Evolutionary conservation across 495 filamentous ascomycete genomes (phyloP).

Genomic region (Sphaerosporella brunnea): DNA sequence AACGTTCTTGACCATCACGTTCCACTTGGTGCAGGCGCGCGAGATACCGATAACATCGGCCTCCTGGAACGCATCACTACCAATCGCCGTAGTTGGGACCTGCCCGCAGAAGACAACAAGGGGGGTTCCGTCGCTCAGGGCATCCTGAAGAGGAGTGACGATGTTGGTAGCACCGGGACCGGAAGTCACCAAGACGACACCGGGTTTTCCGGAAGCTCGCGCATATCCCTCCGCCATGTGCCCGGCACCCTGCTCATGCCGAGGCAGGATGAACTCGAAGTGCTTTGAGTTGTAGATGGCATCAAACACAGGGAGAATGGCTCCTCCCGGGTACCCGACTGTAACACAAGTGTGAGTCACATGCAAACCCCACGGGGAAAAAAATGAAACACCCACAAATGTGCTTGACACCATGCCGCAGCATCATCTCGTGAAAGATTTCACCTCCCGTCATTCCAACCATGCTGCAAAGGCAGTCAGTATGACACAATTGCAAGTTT

Average conservation of each 20-base stretch:
- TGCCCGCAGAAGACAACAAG: slow-evolving; percentile 68
- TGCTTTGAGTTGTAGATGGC: slow-evolving; percentile 67
- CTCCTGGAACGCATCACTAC: slow-evolving; percentile 67
- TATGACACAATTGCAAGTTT: slow-evolving; percentile 8
- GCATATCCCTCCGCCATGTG: slow-evolving; percentile 73
- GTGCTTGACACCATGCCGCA: slow-evolving; percentile 76
- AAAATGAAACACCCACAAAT: slow-evolving; percentile 46
- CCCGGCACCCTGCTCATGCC: slow-evolving; percentile 65
- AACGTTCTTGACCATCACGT: slow-evolving; percentile 65
- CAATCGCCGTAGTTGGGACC: slow-evolving; percentile 53
- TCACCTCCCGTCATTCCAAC: slow-evolving; percentile 89
- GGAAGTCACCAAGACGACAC: slow-evolving; percentile 63
- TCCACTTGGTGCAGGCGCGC: slow-evolving; percentile 68
- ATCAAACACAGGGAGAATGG: slow-evolving; percentile 71
- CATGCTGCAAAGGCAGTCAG: slow-evolving; percentile 40
- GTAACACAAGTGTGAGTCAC: slow-evolving; percentile 7
- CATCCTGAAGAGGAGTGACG: slow-evolving; percentile 62
- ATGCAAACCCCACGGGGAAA: slow-evolving; percentile 8
- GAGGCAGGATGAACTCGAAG: slow-evolving; percentile 61
- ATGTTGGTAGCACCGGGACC: slow-evolving; percentile 66
- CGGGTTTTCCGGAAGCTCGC: slow-evolving; percentile 53
- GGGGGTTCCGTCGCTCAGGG: slow-evolving; percentile 59
- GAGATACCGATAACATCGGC: slow-evolving; percentile 63
- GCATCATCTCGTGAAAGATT: slow-evolving; percentile 99
- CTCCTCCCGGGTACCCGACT: slow-evolving; percentile 61